Base-by-base conservation (phyloP, 768 basidiomycete species). In the Xanthoconium stramineum region DNA sequence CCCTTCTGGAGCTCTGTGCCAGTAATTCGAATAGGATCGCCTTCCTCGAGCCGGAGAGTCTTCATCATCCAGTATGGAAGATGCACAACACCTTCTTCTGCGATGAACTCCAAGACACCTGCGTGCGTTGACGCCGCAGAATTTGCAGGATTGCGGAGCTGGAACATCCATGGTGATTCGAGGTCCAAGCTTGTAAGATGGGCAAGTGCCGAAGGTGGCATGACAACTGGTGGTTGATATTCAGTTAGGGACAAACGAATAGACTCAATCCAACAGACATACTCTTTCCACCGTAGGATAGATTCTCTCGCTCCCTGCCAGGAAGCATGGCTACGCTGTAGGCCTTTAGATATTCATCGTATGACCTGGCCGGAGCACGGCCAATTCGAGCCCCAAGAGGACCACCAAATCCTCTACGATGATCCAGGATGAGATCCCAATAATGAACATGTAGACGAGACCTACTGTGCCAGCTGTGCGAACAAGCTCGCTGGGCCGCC, bases 11-110 rank as follows among this genome's bases (percentile, higher is more conserved):
- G 80, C 57, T 89, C 85, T 2, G 89, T 80, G 9, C 96, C 94
- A 6, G 89, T 94, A 50, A 98, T 86, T 43, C 94, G 86, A 57
- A 99, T 91, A 12, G 93, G 85, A 75, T 98, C 97, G 13, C 97
- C 97, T 73, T 99, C 97, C 53, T 86, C 87, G 29, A 99, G 75
- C 29, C 92, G 84, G 19, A 99, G 77, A 6, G 93, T 94, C 76
- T 90, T 94, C 96, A 99, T 99, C 91, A 99, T 96, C 97, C 97
- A 99, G 63, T 94, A 89, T 0, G 97, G 97, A 15, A 99, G 78
- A 76, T 98, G 89, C 3, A 95, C 95, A 14, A 89, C 80, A 13
- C 97, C 97, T 72, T 98, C 96, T 54, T 97, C 89, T 3, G 97
- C 96, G 61, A 98, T 98, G 74, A 99, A 99, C 69, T 99, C 97